Evolutionary conservation across 345 rosid genomes (phyloP).

Genomic region (Brassica juncea): DNA sequence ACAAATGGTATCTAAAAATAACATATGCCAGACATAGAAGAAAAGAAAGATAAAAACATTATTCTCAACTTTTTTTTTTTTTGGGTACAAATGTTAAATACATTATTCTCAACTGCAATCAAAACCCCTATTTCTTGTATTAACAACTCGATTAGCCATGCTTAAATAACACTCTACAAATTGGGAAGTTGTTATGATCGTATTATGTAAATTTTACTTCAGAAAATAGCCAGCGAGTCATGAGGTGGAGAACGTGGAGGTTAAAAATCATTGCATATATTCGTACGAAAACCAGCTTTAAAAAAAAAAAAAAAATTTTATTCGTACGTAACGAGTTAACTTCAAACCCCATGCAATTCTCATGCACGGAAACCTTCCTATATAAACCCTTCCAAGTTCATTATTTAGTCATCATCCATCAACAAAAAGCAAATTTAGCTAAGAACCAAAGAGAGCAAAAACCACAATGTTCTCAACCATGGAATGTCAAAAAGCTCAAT

Average conservation of each 20-base stretch:
- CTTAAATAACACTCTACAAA: not conserved
- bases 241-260: conserved; percentile 1
- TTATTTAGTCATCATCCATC: not conserved
- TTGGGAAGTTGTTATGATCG: not conserved
- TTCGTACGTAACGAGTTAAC: not conserved
- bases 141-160: not conserved
- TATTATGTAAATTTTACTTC: not conserved
- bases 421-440: not conserved
- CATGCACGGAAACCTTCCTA: not conserved
- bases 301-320: not conserved
- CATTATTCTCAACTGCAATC: no score
- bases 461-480: not conserved
- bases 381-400: not conserved
- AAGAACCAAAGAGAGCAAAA: not conserved
- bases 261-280: not conserved
- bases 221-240: not conserved
- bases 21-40: no score
- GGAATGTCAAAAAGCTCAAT: not conserved
- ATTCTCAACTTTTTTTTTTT: no score
- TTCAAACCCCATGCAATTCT: not conserved
- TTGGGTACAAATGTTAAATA: no score
- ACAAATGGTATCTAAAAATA: no score
- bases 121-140: not conserved
- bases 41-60: no score
- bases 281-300: no score